A percentile compares a stretch with the other conserved stretches of the same genome.
These are phyloP conservation scores for Cenococcum geophilum DNA, from an alignment of 495 filamentous ascomycete genomes.

Conservation along the genomic window DNA sequence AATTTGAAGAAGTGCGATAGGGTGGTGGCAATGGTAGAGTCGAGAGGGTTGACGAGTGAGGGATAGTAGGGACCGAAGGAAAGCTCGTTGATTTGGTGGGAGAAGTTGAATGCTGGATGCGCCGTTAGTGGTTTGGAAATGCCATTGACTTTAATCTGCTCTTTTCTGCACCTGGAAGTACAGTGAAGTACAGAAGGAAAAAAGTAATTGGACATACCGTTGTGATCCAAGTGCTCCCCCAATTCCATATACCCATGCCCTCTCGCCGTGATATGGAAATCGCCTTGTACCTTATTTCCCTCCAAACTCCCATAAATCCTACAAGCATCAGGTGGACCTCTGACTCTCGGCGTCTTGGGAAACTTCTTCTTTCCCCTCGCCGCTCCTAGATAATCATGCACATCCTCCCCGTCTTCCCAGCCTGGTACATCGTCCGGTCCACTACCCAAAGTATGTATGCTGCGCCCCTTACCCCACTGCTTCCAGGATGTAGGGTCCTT, in stretches of 20 bases:
- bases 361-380: slow-evolving; percentile 60
- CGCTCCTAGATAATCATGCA: slow-evolving; percentile 66
- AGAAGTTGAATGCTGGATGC: slow-evolving; percentile 85
- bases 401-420: slow-evolving; percentile 57
- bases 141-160: too few relatives aligned
- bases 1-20: slow-evolving; percentile 80
- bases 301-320: slow-evolving; percentile 85
- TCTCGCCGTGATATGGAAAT: slow-evolving; percentile 95
- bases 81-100: slow-evolving; percentile 91
- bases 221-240: slow-evolving; percentile 77
- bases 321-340: slow-evolving; percentile 58
- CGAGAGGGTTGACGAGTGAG: slow-evolving; percentile 86
- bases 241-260: slow-evolving; percentile 87
- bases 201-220: slow-evolving; percentile 47
- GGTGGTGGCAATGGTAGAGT: slow-evolving; percentile 77
- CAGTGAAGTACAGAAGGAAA: not conserved
- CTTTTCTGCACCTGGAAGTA: too few relatives aligned
- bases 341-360: slow-evolving; percentile 60
- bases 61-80: slow-evolving; percentile 96
- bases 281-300: slow-evolving; percentile 92
- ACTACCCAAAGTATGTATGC: slow-evolving; percentile 59
- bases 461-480: slow-evolving; percentile 69
- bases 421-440: slow-evolving; percentile 34
- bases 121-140: slow-evolving; percentile 1
- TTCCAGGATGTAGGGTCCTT: slow-evolving; percentile 73